Percentiles rank a stretch among this genome's conserved stretches.
phyloP scores from a whole-genome alignment of 768 basidiomycete species.

The Trametes coccinea region DNA sequence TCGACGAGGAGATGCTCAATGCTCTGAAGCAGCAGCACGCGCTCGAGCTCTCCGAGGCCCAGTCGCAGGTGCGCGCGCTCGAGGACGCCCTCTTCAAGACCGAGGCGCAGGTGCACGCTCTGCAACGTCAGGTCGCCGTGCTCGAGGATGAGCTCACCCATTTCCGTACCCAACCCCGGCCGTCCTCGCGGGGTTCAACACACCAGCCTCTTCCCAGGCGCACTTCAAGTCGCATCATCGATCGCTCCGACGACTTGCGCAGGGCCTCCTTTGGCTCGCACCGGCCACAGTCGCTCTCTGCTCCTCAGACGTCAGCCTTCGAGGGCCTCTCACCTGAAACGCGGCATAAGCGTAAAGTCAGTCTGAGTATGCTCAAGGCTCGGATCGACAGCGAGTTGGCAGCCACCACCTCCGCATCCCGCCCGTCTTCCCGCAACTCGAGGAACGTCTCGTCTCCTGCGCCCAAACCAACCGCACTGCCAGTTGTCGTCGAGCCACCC shows the following conservation, averaged over 20 bases:
- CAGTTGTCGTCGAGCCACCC: conserved; percentile 33
- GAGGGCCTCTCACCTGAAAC: conserved; percentile 76
- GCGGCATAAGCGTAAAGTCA: conserved; percentile 78
- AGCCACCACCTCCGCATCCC: conserved; percentile 34
- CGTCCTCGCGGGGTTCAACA: conserved; percentile 38
- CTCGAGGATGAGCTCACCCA: conserved; percentile 68
- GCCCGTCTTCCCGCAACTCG: conserved; percentile 46
- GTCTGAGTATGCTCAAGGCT: conserved; percentile 87
- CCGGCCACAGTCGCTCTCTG: conserved; percentile 30
- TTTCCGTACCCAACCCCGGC: conserved; percentile 43
- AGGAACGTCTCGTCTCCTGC: conserved; percentile 49
- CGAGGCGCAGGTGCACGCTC: conserved; percentile 62
- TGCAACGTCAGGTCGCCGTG: conserved; percentile 65
- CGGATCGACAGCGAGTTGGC: conserved; percentile 82
- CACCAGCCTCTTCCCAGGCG: conserved; percentile 49
- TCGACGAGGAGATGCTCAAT: conserved; percentile 75
- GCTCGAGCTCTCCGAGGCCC: conserved; percentile 78
- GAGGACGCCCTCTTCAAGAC: conserved; percentile 75
- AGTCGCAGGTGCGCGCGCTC: conserved; percentile 75
- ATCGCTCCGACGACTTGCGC: conserved; percentile 43
- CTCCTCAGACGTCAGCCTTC: conserved; percentile 50
- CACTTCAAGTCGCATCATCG: conserved; percentile 45
- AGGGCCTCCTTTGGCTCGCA: conserved; percentile 38
- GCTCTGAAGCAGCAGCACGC: conserved; percentile 73
- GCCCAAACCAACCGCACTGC: conserved; percentile 26